Evolutionary conservation across 2,329 filamentous ascomycete species (phyloP).

Genomic region (Colletotrichum plurivorum): DNA sequence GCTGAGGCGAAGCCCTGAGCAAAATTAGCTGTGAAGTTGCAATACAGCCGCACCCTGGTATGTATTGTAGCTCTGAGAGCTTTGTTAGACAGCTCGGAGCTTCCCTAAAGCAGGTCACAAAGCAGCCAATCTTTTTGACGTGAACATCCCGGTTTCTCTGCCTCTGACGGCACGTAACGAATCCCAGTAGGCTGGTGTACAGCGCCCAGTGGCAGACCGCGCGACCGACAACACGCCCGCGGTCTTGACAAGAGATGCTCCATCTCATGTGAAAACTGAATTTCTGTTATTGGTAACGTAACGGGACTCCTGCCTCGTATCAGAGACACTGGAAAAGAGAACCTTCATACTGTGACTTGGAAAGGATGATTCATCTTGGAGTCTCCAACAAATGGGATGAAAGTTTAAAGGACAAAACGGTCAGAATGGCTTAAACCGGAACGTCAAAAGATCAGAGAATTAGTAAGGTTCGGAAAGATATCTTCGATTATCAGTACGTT

Average conservation of each 20-base stretch:
- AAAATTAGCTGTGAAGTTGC: constrained; percentile 37
- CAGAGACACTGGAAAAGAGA: not conserved
- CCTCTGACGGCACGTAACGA: constrained; percentile 52
- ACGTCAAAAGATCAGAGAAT: no score
- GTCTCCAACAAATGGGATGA: no score
- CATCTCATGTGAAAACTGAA: not conserved
- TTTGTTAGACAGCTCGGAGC: not conserved
- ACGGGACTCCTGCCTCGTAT: not conserved
- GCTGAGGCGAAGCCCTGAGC: constrained; percentile 34
- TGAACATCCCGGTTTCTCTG: constrained; percentile 47
- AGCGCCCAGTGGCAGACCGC: constrained; percentile 12
- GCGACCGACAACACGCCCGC: constrained; percentile 6
- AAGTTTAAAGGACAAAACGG: no score
- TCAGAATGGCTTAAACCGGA: no score
- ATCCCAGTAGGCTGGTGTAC: constrained; percentile 6
- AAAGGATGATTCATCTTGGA: no score
- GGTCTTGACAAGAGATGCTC: constrained; percentile 8
- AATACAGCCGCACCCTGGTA: constrained; percentile 39
- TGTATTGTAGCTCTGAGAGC: constrained; percentile 37
- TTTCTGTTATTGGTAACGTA: not conserved
- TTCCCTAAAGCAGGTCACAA: constrained; percentile 41
- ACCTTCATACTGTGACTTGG: not conserved
- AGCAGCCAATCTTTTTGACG: constrained; percentile 40
- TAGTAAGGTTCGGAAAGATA: no score
- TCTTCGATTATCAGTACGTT: no score